Evolutionary conservation across 148 eudicot species (phyloP), one percentile per base, ranked within the genome.

Genomic region (Arbutus unedo): DNA sequence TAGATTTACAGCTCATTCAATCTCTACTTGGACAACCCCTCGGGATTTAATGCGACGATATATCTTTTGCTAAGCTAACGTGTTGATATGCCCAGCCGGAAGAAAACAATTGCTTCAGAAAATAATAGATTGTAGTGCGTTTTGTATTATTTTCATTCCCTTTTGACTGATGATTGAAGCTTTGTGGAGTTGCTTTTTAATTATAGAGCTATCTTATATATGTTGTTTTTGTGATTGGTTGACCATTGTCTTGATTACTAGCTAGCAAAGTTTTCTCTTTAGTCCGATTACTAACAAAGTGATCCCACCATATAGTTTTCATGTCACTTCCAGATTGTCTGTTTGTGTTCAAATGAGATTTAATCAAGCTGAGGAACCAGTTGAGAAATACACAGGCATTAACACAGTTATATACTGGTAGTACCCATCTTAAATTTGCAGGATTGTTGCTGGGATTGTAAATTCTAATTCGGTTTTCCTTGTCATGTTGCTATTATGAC

Each of bases 391-490:
- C n/a, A n/a, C n/a, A n/a, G n/a, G n/a, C 25, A 41, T 67, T 80
- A 21, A 16, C 44, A 66, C 16, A 5, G 23, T 66, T 43, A 25
- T 10, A 14, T 51, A 51, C 23, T 67, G 23, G 13, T 64, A 21
- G 47, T 10, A 59, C 56, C 55, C 49, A 16, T 57, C 73, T 68
- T 68, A 31, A 71, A 16, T 68, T 2, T 50, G 50, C 82, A 70
- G 76, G 82, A 51, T 81, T 66, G 74, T 49, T 64, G 57, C 49
- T 38, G n/a, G n/a, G n/a, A n/a, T n/a, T n/a, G n/a, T n/a, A n/a
- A n/a, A n/a, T n/a, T n/a, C n/a, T n/a, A n/a, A n/a, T n/a, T n/a
- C n/a, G n/a, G n/a, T n/a, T n/a, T n/a, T n/a, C n/a, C n/a, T n/a
- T n/a, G n/a, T n/a, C n/a, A n/a, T n/a, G n/a, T n/a, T n/a, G n/a